A percentile compares a stretch with the other conserved stretches of the same genome.
Conservation (phyloP, 2,329 filamentous ascomycete species). For the Clonostachys rhizophaga region DNA sequence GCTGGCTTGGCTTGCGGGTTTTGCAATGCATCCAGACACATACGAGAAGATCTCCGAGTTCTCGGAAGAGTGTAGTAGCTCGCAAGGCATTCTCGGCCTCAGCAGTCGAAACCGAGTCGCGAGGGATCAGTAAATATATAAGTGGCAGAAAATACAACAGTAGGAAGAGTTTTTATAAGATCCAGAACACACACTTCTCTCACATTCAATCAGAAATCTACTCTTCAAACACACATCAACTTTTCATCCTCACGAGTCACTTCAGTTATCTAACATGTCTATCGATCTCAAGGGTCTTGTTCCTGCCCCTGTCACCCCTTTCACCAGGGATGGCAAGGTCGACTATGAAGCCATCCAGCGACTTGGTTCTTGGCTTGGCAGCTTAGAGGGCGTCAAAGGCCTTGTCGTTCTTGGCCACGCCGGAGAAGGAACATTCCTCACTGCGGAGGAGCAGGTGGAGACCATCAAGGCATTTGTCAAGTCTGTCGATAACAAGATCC, state of each 20-base stretch:
- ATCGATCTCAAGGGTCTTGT: slow-evolving; percentile 43
- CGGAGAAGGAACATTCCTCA: slow-evolving; percentile 48
- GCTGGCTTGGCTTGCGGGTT: too few species aligned
- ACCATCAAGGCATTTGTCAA: slow-evolving; percentile 48
- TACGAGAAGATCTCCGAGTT: too few species aligned
- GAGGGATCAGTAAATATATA: not conserved
- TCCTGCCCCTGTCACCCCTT: slow-evolving; percentile 46
- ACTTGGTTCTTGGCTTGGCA: slow-evolving; percentile 46
- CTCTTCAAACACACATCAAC: too few species aligned
- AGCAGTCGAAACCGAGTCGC: not conserved
- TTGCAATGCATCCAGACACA: too few species aligned
- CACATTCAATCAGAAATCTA: too few species aligned
- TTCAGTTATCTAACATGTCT: slow-evolving; percentile 13
- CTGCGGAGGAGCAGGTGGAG: slow-evolving; percentile 38
- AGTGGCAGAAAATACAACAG: not conserved
- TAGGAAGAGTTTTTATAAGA: too few species aligned
- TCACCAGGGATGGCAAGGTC: slow-evolving; percentile 39
- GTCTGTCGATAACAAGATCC: slow-evolving; percentile 42
- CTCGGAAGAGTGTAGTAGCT: too few species aligned
- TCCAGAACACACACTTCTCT: too few species aligned
- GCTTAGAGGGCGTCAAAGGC: slow-evolving; percentile 44
- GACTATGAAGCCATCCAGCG: slow-evolving; percentile 48
- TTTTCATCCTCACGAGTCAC: not conserved
- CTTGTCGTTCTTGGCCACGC: slow-evolving; percentile 50
- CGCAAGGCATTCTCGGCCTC: too few species aligned